Evolutionary conservation across 176 grass and related monocot genomes (phyloP).

Genomic region (Triticum timopheevii): DNA sequence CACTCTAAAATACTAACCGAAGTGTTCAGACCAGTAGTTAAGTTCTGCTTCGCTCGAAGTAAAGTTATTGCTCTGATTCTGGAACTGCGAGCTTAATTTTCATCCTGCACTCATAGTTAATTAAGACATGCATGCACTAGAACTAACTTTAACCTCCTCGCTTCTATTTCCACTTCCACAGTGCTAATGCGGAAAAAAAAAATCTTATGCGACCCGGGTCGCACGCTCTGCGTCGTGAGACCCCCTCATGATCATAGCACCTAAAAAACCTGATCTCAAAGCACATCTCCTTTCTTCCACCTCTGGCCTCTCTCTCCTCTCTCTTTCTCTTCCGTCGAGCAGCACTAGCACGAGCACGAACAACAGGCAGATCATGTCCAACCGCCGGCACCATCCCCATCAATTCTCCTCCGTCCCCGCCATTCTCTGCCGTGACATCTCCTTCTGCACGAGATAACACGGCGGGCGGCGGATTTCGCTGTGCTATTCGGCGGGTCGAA

Average conservation of each 20-base stretch:
- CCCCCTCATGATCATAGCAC: too few relatives aligned
- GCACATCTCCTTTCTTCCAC: too few relatives aligned
- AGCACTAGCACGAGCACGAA: too few relatives aligned
- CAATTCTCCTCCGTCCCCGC: too few relatives aligned
- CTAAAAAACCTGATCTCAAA: too few relatives aligned
- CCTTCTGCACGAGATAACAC: not conserved
- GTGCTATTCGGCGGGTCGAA: not conserved
- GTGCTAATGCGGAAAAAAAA: not conserved
- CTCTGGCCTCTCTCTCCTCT: too few relatives aligned
- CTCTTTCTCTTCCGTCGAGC: too few relatives aligned
- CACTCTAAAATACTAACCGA: not conserved
- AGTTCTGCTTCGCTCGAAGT: not conserved
- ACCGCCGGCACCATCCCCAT: too few relatives aligned
- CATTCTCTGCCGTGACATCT: too few relatives aligned
- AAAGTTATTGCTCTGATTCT: not conserved
- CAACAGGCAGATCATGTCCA: too few relatives aligned
- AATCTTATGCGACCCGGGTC: too few relatives aligned
- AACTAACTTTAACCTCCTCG: not conserved
- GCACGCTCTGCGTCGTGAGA: too few relatives aligned
- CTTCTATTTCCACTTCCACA: not conserved
- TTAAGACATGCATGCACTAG: not conserved
- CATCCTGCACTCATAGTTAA: not conserved
- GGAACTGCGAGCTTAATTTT: not conserved
- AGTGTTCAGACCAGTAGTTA: not conserved
- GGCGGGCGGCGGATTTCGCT: not conserved